A percentile compares a stretch with the other conserved stretches of the same genome.
phyloP scores from a whole-genome alignment of 1,284 basidiomycete genomes.

The Naganishia cerealis region DNA sequence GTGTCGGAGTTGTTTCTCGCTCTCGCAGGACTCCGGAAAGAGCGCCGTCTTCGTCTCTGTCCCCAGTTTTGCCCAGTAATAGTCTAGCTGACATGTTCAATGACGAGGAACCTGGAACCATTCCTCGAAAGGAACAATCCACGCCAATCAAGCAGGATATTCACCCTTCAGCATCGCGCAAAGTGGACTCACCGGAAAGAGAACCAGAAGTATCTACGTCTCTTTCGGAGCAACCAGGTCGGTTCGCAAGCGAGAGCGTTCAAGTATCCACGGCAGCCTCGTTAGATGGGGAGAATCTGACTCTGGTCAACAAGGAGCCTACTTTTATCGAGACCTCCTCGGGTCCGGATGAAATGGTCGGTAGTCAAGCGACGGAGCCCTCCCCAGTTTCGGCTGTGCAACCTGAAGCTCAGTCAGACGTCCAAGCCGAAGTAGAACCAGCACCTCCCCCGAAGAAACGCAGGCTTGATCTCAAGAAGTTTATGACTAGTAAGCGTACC shows the following conservation, averaged over 20 bases:
- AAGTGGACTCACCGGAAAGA: not conserved
- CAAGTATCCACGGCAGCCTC: not conserved
- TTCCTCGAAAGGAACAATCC: not conserved
- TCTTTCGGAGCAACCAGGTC: not conserved
- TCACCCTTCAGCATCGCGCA: not conserved
- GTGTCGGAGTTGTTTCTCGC: not conserved
- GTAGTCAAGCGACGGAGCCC: not conserved
- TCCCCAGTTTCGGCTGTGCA: not conserved
- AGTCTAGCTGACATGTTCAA: conserved; percentile 23
- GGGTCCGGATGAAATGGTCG: not conserved
- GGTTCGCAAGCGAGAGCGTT: not conserved
- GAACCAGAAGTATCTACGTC: not conserved
- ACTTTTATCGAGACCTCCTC: not conserved
- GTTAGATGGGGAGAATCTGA: not conserved
- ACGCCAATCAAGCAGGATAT: not conserved
- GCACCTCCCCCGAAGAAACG: conserved; percentile 30
- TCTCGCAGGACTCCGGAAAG: conserved; percentile 1
- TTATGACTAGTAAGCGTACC: conserved; percentile 21
- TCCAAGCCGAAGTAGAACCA: not conserved
- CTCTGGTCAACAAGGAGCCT: not conserved
- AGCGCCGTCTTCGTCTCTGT: conserved; percentile 14
- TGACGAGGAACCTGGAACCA: not conserved
- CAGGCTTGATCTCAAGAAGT: conserved; percentile 30
- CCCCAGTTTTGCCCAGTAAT: conserved; percentile 16
- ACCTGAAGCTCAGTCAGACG: not conserved